Evolutionary conservation across 2,329 filamentous ascomycete genomes (phyloP).

Genomic region (Diaporthe vaccinii): DNA sequence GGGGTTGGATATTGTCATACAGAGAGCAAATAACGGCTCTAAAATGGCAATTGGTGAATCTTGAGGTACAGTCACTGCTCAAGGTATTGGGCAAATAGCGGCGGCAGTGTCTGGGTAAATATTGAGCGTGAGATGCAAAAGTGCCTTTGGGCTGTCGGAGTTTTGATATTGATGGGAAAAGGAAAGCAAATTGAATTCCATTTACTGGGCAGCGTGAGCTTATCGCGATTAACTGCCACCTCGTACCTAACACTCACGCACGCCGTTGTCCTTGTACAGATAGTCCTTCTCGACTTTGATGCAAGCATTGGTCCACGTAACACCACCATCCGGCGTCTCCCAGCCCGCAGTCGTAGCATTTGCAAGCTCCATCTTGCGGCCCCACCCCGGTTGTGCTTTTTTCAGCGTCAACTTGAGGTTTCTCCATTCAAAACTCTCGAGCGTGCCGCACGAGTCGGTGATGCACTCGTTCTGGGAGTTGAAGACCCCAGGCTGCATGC

Average conservation of each 20-base stretch:
- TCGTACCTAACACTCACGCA: background rate
- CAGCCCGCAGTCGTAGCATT: conserved; percentile 11
- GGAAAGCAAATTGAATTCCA: background rate
- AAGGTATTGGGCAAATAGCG: too few species aligned
- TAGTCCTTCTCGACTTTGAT: background rate
- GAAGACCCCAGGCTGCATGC: background rate
- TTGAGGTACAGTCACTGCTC: background rate
- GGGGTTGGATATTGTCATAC: too few species aligned
- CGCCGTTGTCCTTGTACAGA: background rate
- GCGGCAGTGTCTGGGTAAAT: background rate
- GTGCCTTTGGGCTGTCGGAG: background rate
- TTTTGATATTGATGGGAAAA: background rate
- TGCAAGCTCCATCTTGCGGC: background rate
- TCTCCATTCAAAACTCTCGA: background rate
- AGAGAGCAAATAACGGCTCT: background rate
- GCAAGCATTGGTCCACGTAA: background rate
- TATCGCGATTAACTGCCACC: rapidly evolving
- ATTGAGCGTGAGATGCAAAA: background rate
- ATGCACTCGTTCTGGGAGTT: conserved; percentile 8
- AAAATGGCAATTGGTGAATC: background rate
- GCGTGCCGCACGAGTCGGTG: background rate
- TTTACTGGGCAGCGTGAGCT: background rate
- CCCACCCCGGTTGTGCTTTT: background rate
- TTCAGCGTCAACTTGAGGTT: background rate
- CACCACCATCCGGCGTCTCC: background rate